Evolutionary conservation across 176 grass and related monocot species (phyloP).

Genomic region (Musa acuminata): DNA sequence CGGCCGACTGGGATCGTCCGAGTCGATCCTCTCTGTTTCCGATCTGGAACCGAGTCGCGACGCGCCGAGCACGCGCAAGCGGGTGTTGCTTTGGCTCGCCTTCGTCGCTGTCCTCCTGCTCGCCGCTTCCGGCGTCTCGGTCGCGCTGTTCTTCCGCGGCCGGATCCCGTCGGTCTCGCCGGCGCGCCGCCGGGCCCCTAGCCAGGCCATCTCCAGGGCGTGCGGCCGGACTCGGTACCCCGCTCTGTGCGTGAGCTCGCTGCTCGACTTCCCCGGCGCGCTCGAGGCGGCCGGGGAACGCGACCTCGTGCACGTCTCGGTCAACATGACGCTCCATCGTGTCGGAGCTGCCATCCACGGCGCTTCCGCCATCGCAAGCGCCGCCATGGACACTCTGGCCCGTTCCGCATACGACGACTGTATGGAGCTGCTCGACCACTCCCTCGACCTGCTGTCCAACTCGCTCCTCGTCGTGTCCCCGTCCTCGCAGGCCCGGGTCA

Average conservation of each 20-base stretch:
- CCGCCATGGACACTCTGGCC: slow-evolving; percentile 18
- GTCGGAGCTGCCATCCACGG: slow-evolving; percentile 32
- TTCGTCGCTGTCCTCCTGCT: slow-evolving; percentile 1
- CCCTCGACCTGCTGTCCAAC: slow-evolving; percentile 26
- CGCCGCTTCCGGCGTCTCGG: neutral
- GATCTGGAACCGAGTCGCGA: neutral
- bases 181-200: neutral
- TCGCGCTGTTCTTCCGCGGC: neutral
- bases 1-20: slow-evolving; percentile 13
- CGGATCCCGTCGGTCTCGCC: neutral
- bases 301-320: slow-evolving; percentile 28
- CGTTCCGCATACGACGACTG: slow-evolving; percentile 47
- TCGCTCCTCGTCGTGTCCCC: slow-evolving; percentile 16
- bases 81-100: neutral
- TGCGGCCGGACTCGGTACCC: slow-evolving; percentile 16
- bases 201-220: neutral
- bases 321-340: slow-evolving; percentile 39
- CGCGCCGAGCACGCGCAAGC: neutral
- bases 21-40: slow-evolving; percentile 3
- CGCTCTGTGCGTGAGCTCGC: slow-evolving; percentile 5
- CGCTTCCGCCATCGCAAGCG: slow-evolving; percentile 5
- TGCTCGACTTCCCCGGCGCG: slow-evolving; percentile 12
- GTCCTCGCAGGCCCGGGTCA: neutral
- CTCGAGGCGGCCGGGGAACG: slow-evolving; percentile 12
- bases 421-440: slow-evolving; percentile 48